phyloP scores from a whole-genome alignment of 129 eudicot genomes.

The Artemisia argyi region DNA sequence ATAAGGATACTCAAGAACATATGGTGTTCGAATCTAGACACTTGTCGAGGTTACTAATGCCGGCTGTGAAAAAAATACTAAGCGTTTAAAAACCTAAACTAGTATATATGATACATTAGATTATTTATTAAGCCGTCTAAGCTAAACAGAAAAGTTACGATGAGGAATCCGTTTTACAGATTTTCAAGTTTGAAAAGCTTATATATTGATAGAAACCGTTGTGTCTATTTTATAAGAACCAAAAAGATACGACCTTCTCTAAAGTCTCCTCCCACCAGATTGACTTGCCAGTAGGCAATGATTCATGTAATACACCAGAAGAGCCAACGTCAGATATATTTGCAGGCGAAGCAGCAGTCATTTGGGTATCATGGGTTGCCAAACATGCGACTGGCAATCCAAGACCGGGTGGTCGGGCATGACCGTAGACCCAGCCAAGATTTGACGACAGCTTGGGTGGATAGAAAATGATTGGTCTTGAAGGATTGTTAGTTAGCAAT shows the following conservation, averaged over 20 bases:
- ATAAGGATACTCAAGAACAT: too few species aligned
- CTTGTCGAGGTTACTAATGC: too few species aligned
- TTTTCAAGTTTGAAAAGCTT: too few species aligned
- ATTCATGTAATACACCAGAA: constrained; percentile 31
- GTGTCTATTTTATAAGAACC: too few species aligned
- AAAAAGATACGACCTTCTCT: constrained; percentile 54
- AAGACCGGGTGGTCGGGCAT: constrained; percentile 28
- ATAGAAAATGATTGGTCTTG: constrained; percentile 22
- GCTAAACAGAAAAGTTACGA: too few species aligned
- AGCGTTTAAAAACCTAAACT: too few species aligned
- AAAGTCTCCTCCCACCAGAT: constrained; percentile 47
- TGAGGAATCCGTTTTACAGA: too few species aligned
- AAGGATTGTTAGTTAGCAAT: constrained; percentile 37
- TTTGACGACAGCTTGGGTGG: constrained; percentile 32
- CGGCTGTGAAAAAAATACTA: too few species aligned
- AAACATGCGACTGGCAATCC: constrained; percentile 31
- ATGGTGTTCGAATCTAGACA: too few species aligned
- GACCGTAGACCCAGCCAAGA: constrained; percentile 32
- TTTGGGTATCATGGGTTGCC: constrained; percentile 33
- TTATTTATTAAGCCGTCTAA: too few species aligned
- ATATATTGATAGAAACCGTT: too few species aligned
- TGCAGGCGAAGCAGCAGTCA: constrained; percentile 24
- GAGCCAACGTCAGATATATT: constrained; percentile 29
- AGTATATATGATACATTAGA: too few species aligned
- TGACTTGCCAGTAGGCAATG: constrained; percentile 27